Base-by-base conservation (phyloP, 2,329 filamentous ascomycete genomes). In the Trichoderma sp. region DNA sequence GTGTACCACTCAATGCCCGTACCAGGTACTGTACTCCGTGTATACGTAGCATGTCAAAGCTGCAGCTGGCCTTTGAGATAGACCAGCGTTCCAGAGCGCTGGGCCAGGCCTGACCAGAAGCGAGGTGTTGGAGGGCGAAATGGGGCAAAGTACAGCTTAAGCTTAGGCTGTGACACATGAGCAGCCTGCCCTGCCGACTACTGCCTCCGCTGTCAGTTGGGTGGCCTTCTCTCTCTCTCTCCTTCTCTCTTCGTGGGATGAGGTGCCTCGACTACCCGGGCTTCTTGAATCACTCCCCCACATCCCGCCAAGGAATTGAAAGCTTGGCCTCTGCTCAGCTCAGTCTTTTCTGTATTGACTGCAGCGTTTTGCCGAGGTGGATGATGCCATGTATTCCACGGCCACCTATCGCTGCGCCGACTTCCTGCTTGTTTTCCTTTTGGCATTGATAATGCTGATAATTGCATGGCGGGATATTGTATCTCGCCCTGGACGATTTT, bases 81-180 rank as follows among this genome's bases (percentile, higher is more conserved):
- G 39, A 17, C 39, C 53, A 48, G 54, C 54, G 58, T 54, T 54
- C 65, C 65, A 63, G 39, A 54, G 50, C 50, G 50, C 58, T 50
- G 65, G 65, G 58, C 42, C 65, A 29, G 50, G 37, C 58, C 29
- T 60, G 48, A 27, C n/a, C 53, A n/a, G 35, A 45, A 34, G 54
- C 29, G 25, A 59, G 15, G 45, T 25, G 15, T 45, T 52, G 12
- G 22, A 32, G 59, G 54, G 64, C 54, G 27, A 29, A 32, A 52
- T 15, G 42, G 64, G 53, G 64, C 53, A 29, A 42, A 29, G n/a
- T 53, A 50, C 37, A 25, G 50, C 25, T 64, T 25, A 42, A n/a
- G n/a, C 50, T 45, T 54, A n/a, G 50, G 35, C 50, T 25, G 25
- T 19, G 50, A 56, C 35, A 56, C 48, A 34, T n/a, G 29, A 35